Evolutionary conservation across 768 basidiomycete species (phyloP), one percentile per base, ranked within the genome.

Genomic region (Termitomyces sp.): DNA sequence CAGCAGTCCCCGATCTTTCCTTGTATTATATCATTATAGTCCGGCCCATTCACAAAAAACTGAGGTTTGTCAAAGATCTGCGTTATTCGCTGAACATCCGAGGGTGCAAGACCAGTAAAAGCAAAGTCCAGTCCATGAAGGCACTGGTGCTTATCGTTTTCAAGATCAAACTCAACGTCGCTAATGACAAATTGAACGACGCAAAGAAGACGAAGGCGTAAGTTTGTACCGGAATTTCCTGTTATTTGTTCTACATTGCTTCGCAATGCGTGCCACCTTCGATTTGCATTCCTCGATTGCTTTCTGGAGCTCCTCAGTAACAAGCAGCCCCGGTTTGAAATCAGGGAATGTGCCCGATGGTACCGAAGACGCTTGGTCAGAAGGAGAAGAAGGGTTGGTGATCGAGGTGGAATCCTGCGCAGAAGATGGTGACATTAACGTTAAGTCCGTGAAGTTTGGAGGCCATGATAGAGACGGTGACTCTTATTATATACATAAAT

Each of bases 81-180:
- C 8, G 71, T 70, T 16, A 75, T 73, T 37, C 78, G 71, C 53
- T 68, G 70, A n/a, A 77, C 74, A 46, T 75, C 78, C 7, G 76
- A 71, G 0, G 78, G 78, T 1, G 26, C 57, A 60, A 68, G 72
- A 31, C 51, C 63, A 2, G 57, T 46, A 12, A 52, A 9, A 22
- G 59, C 62, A 26, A 64, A 60, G 9, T 68, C 68, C 5, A 79
- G 68, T 3, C 74, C 73, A 66, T 80, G 66, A 18, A 84, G 70
- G 64, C 82, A 84, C 8, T 74, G 68, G 4, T 77, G 70, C 51
- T 68, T 67, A 65, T 84, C 81, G 36, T 79, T 79, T 66, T 82
- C 80, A 13, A 85, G 68, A 59, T 85, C 82, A 59, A 83, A 84
- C 59, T 82, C 82, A 47, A 79, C 69, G 61, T 84, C 83, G 53